Evolutionary conservation across 2,329 filamentous ascomycete genomes (phyloP).

Genomic region (Verticillium klebahnii): DNA sequence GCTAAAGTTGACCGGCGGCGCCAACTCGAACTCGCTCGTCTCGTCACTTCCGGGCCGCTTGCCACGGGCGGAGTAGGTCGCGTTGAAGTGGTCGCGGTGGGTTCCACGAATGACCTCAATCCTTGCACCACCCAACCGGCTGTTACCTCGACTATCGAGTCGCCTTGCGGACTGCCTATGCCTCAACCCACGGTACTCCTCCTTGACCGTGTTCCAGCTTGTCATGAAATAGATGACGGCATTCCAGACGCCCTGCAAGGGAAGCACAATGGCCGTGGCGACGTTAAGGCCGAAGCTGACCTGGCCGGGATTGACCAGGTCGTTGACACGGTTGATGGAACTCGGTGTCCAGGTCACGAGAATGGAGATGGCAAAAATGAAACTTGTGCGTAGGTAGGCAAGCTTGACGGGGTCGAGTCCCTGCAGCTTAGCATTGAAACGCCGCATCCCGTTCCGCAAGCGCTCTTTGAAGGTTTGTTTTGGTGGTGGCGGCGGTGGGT

Average conservation of each 20-base stretch:
- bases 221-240: conserved; percentile 71
- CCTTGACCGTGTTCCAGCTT: conserved; percentile 41
- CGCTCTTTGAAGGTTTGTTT: conserved; percentile 10
- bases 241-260: conserved; percentile 79
- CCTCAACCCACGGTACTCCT: conserved; percentile 17
- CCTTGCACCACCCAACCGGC: conserved; percentile 1
- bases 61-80: conserved; percentile 3
- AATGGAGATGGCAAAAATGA: conserved; percentile 57
- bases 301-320: conserved; percentile 49
- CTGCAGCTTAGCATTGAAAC: conserved; percentile 26
- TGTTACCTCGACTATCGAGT: conserved; percentile 5
- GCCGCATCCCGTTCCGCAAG: conserved; percentile 14
- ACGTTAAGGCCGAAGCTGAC: conserved; percentile 63
- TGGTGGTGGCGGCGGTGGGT: conserved; percentile 6
- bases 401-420: conserved; percentile 54
- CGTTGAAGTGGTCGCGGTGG: background rate
- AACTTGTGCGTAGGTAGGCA: conserved; percentile 56
- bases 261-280: conserved; percentile 65
- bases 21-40: conserved; percentile 11
- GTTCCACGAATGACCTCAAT: conserved; percentile 2
- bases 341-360: conserved; percentile 61
- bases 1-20: background rate
- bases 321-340: conserved; percentile 70
- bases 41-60: conserved; percentile 10
- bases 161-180: background rate